Percentiles rank a stretch among this genome's conserved stretches.
Evolutionary conservation across 2,329 filamentous ascomycete species (phyloP).

Genomic region (Hypoxylon sp.): DNA sequence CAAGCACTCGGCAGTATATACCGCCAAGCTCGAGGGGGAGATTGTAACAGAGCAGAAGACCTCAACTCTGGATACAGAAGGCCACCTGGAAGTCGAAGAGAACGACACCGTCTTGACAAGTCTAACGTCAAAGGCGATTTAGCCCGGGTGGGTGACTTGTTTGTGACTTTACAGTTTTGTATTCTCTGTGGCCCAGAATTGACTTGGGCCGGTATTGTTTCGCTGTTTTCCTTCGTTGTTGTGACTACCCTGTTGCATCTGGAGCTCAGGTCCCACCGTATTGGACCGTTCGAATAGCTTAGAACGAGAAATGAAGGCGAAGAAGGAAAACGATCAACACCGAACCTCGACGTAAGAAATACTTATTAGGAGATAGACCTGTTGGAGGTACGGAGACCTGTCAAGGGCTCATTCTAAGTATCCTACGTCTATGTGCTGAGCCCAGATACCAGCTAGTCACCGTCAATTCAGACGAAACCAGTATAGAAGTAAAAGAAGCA

Average conservation of each 20-base stretch:
- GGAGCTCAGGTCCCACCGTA: neutral
- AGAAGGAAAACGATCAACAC: no score
- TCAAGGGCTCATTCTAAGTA: no score
- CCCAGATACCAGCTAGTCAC: no score
- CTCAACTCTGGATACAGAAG: neutral
- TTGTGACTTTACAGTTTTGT: neutral
- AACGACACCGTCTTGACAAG: neutral
- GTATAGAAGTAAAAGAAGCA: no score
- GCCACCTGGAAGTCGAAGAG: neutral
- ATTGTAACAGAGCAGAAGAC: no score
- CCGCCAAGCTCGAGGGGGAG: neutral
- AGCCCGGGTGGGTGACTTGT: neutral
- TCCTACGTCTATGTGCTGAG: no score
- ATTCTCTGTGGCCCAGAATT: neutral
- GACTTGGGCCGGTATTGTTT: neutral
- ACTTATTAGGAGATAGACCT: no score
- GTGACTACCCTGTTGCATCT: neutral
- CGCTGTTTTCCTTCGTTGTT: neutral
- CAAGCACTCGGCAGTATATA: neutral
- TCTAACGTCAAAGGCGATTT: neutral
- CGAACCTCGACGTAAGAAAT: no score
- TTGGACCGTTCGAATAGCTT: neutral
- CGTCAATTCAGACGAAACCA: no score
- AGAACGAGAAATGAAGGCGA: neutral
- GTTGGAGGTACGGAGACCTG: no score